Base-by-base conservation (phyloP, 2,329 filamentous ascomycete species). In the Nemania sp. region DNA sequence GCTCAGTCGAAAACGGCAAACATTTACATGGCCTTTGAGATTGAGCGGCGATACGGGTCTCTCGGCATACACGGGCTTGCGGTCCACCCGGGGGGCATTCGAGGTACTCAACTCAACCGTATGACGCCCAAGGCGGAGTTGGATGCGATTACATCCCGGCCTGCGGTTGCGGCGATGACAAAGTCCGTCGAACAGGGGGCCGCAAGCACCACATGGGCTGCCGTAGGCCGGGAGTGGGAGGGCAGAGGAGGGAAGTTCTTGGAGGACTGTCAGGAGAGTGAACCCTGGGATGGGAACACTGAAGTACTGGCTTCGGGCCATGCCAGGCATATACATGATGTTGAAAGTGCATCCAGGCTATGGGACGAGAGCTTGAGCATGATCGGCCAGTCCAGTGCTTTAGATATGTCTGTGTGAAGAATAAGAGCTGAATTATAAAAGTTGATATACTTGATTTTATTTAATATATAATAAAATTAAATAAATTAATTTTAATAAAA, bases 1-100 rank as follows among this genome's bases (percentile, higher is more conserved):
- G 73, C 69, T 0, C 69, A 76, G 45, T 61, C 63, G 24, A 80
- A 80, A 60, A 66, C 69, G 0, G 75, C 77, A 3, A 76, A 75
- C 50, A 72, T 80, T 31, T 77, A 70, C 51, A 72, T 76, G 57
- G 70, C 76, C 11, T 78, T 75, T 57, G 68, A 77, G 47, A 70
- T 81, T 14, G 76, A 79, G 28, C 70, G 76, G 4, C 67, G 67
- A 0, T 78, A 75, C 55, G 74, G 71, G 1, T 14, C 60, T 1
- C 54, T 64, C 9, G 71, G 73, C 22, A 52, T 80, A 0, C 74
- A 75, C 42, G 75, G 66, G 1, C 62, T 67, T 4, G 70, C 68
- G 30, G 45, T 44, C 9, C 22, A 24, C 11, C 48, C 48, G 6
- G 48, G 48, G 3, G 48, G 39, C 17, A 51, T 51, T 23, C 14